Percentiles rank a stretch among this genome's conserved stretches.
Conservation (phyloP, 2,329 filamentous ascomycete genomes). For the Fusarium phyllophilum region DNA sequence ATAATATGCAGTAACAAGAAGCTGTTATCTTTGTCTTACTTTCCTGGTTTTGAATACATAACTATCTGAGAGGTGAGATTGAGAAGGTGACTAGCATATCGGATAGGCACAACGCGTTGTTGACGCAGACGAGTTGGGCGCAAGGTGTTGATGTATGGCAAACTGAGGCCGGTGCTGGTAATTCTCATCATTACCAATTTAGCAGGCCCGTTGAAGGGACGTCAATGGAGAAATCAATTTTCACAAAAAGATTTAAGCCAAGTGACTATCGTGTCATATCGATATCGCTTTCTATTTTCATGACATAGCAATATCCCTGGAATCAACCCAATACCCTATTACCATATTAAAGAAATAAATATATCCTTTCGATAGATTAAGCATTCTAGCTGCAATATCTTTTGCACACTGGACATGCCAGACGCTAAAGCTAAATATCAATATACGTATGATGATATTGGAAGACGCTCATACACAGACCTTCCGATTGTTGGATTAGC, state of each 20-base stretch:
- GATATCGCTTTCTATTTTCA: not conserved
- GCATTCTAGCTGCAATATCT: fast-evolving
- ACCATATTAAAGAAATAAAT: not conserved
- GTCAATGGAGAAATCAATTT: fast-evolving
- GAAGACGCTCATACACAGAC: fast-evolving
- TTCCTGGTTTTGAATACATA: fast-evolving
- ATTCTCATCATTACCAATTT: not conserved
- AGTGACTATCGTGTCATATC: not conserved
- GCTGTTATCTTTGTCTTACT: not conserved
- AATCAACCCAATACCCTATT: not conserved
- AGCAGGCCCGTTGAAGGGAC: fast-evolving
- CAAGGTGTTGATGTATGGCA: not conserved
- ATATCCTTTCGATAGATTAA: not conserved
- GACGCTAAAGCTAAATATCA: not conserved
- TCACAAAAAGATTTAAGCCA: fast-evolving
- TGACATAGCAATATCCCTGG: not conserved
- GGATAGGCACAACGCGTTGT: fast-evolving
- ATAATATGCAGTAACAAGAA: not conserved
- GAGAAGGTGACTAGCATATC: not conserved
- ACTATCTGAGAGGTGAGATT: not conserved
- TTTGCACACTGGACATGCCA: fast-evolving
- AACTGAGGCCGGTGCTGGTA: not conserved
- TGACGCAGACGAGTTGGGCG: not conserved
- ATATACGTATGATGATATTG: too few species aligned
- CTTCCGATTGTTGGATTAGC: fast-evolving